Base-by-base conservation (phyloP, 345 rosid species). In the Trapa bicornis region DNA sequence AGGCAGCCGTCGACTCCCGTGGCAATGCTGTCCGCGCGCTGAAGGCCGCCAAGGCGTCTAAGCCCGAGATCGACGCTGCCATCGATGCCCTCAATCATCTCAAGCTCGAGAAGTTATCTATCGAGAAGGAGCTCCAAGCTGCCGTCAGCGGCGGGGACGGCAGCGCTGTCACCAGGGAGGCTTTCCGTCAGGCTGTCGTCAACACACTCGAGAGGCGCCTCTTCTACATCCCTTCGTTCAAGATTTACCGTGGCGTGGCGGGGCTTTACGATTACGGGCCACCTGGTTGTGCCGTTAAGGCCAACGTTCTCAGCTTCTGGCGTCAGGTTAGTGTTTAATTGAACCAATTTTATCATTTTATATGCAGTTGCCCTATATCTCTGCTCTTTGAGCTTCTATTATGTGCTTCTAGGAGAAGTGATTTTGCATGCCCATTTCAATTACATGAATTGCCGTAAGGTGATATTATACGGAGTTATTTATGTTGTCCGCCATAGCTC, bases 181-280 rank as follows among this genome's bases (percentile, higher is more conserved):
- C 87, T 22, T 89, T 93, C 74, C 91, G 98, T 9, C 89, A 87
- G 75, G 71, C 86, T 47, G 87, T 80, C 1, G 85, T 73, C 4
- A 93, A 90, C 68, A 87, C 98, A 8, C 86, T 93, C 0, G 98
- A 87, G 71, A 79, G 97, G 57, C 87, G 92, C 29, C 78, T 89
- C 75, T 93, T 93, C 58, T 93, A 77, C 69, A 86, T 84, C 1
- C 94, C 96, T 0, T 90, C 97, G 2, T 93, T 90, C 73, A 86
- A 88, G 84, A 93, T 93, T 69, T 93, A 93, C 71, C 68, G 96
- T 11, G 97, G 97, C 6, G 97, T 93, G 2, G 96, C 98, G 12
- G 98, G 98, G 3, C 87, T 93, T 56, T 93, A 84, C 62, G 98
- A 93, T 78, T 90, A 84, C 37, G 97, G 97, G 1, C 96, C 97